phyloP scores from a whole-genome alignment of 768 basidiomycete species.

The Stropharia rugosoannulata region DNA sequence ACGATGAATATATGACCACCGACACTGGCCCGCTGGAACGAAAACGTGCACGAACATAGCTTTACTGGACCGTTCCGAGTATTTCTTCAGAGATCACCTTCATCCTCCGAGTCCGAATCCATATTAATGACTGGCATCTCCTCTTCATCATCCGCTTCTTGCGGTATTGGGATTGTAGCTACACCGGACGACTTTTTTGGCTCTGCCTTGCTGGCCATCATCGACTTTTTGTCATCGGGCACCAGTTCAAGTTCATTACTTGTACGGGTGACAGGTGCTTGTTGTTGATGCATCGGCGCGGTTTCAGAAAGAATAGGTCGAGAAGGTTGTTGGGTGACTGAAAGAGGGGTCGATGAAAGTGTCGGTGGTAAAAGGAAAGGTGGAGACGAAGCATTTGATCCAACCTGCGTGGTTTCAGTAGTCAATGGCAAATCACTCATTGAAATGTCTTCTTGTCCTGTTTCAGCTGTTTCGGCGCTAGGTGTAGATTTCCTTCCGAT shows the following conservation, averaged over 20 bases:
- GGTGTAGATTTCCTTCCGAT: slow-evolving; percentile 21
- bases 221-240: neutral
- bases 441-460: slow-evolving; percentile 19
- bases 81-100: slow-evolving; percentile 23
- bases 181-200: neutral
- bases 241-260: neutral
- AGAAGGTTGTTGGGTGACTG: neutral
- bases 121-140: slow-evolving; percentile 77
- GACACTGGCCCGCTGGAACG: slow-evolving; percentile 18
- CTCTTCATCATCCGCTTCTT: slow-evolving; percentile 54
- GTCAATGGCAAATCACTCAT: slow-evolving; percentile 20
- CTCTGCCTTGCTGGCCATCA: neutral
- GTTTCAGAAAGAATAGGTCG: neutral
- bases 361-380: too few species aligned
- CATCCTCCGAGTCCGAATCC: slow-evolving; percentile 75
- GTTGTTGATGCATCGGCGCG: too few species aligned
- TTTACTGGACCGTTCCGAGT: neutral
- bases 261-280: neutral
- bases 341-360: too few species aligned
- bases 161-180: neutral
- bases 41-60: slow-evolving; percentile 24
- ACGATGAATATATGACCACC: slow-evolving; percentile 31
- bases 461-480: slow-evolving; percentile 4
- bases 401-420: too few species aligned
- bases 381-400: too few species aligned